phyloP scores from a whole-genome alignment of 352 stramenopile genomes.

The Aphanomyces invadans region DNA sequence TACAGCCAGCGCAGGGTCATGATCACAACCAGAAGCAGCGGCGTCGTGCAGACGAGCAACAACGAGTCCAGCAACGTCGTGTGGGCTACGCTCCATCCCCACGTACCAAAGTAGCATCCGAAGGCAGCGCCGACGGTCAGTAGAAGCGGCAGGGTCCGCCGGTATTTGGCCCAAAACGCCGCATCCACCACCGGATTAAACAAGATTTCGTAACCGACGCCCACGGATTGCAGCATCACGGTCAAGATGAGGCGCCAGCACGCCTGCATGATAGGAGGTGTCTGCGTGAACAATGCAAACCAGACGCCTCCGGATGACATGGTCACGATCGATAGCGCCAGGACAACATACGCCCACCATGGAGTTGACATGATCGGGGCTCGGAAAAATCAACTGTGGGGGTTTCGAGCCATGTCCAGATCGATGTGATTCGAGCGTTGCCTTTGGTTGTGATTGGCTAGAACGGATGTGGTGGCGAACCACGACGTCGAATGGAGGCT shows the following conservation, averaged over 20 bases:
- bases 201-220: slow-evolving; percentile 17
- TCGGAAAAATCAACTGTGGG: background rate
- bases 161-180: slow-evolving; percentile 12
- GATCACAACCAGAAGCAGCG: slow-evolving; percentile 10
- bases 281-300: slow-evolving; percentile 20
- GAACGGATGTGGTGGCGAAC: too few relatives aligned
- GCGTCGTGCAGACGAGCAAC: slow-evolving; percentile 19
- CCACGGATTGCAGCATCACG: slow-evolving; percentile 10
- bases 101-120: slow-evolving; percentile 8
- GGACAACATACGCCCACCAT: slow-evolving; percentile 9
- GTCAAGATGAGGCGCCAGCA: slow-evolving; percentile 22
- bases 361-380: background rate
- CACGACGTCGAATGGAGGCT: background rate
- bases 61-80: slow-evolving; percentile 23
- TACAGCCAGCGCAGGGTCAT: slow-evolving; percentile 19
- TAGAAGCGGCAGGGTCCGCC: background rate
- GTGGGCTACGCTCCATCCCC: slow-evolving; percentile 22
- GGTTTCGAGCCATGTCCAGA: background rate
- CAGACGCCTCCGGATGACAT: slow-evolving; percentile 23
- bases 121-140: slow-evolving; percentile 1
- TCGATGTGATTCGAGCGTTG: too few relatives aligned
- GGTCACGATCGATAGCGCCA: slow-evolving; percentile 5
- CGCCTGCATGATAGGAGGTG: slow-evolving; percentile 22
- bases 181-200: slow-evolving; percentile 1
- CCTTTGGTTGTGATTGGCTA: background rate